A percentile compares a stretch with the other conserved stretches of the same genome.
Conservation (phyloP, 2,329 filamentous ascomycete genomes). For the Apiospora kogelbergensis region DNA sequence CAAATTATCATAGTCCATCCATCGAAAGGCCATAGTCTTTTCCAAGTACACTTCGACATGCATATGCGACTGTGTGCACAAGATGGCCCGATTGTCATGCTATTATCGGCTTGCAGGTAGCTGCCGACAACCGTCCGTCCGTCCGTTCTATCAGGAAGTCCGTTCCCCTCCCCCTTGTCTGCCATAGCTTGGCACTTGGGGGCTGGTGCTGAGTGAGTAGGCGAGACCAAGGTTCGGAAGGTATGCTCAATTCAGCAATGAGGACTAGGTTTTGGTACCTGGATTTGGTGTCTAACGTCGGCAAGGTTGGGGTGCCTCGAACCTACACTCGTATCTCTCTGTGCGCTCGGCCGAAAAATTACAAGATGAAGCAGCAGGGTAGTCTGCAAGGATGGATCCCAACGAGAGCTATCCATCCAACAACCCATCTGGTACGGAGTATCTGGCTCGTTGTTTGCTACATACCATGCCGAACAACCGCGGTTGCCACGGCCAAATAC, state of each 20-base stretch:
- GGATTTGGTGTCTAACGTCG: neutral
- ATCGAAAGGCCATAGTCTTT: neutral
- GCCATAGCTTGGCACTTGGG: neutral
- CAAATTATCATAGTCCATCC: neutral
- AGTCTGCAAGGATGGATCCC: neutral
- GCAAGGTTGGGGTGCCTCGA: neutral
- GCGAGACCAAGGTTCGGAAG: neutral
- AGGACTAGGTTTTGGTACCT: neutral
- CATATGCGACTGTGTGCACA: neutral
- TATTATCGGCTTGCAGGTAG: conserved; percentile 1
- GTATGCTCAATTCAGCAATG: neutral
- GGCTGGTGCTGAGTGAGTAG: neutral
- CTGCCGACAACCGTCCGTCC: conserved; percentile 2
- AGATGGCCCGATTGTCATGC: conserved; percentile 5
- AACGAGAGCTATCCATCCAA: neutral
- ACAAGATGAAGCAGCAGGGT: neutral
- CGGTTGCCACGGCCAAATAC: neutral
- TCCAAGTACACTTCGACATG: neutral
- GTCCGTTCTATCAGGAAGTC: neutral
- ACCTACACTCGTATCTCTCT: neutral
- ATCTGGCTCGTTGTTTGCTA: neutral
- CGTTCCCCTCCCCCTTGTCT: neutral
- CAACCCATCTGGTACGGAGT: neutral
- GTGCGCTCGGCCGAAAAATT: neutral
- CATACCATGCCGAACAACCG: neutral